Percentiles rank a stretch among this genome's conserved stretches.
Conservation (phyloP, 2,329 filamentous ascomycete species). For the Karstenula rhodostoma region DNA sequence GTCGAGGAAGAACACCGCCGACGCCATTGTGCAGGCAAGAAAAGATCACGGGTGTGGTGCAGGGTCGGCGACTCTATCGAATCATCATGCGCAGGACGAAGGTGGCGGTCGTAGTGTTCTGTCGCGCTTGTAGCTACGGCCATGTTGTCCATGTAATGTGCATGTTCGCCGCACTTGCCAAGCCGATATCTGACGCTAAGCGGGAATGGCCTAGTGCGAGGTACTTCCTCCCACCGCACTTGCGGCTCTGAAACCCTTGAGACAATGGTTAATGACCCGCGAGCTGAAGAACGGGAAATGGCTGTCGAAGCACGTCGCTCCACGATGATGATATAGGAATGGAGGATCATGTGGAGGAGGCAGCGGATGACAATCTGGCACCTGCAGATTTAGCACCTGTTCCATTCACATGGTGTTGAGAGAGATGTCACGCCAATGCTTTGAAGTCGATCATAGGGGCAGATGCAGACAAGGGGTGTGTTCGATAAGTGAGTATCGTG, state of each 20-base stretch:
- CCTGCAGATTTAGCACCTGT: too few species aligned
- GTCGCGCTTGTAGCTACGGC: slow-evolving; percentile 9
- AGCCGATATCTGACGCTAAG: slow-evolving; percentile 13
- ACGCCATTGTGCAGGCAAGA: slow-evolving; percentile 74
- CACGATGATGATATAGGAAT: too few species aligned
- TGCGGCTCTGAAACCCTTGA: background rate
- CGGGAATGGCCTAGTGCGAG: background rate
- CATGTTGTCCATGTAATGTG: slow-evolving; percentile 15
- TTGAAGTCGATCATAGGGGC: background rate
- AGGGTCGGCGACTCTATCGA: slow-evolving; percentile 21
- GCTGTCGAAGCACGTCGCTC: too few species aligned
- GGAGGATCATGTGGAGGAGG: too few species aligned
- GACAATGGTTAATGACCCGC: too few species aligned
- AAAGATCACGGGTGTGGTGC: slow-evolving; percentile 10
- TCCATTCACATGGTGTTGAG: background rate
- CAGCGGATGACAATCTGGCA: too few species aligned
- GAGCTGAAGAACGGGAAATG: too few species aligned
- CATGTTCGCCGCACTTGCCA: slow-evolving; percentile 20
- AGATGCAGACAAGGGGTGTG: background rate
- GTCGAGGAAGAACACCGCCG: slow-evolving; percentile 97
- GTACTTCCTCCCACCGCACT: background rate
- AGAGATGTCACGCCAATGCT: background rate
- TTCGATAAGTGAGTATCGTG: background rate
- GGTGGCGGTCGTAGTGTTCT: slow-evolving; percentile 16
- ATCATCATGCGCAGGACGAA: slow-evolving; percentile 29